Base-by-base conservation (phyloP, 192 early-diverging fungal genomes). In the Lobosporangium transversale region DNA sequence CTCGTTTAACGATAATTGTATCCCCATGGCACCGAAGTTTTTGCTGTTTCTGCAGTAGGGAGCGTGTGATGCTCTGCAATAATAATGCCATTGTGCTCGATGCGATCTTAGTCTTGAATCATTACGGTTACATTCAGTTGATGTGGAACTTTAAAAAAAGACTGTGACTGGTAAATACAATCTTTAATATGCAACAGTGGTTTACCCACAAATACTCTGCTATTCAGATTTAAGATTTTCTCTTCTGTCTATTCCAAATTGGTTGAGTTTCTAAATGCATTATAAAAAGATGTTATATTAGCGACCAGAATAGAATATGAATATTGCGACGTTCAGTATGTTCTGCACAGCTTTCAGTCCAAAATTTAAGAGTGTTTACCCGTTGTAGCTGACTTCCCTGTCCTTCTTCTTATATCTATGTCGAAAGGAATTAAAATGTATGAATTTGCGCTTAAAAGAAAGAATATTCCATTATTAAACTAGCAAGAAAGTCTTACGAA, bases 381-480 rank as follows among this genome's bases (percentile, higher is more conserved):
- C 73, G n/a, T 67, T 76, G 48, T 76, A 76, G 17, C 47, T 67
- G 5, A 58, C 37, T 31, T 76, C 73, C 8, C 33, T 42, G 27
- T 76, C 64, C 29, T 76, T 76, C 40, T 67, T 76, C 30, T 76
- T 76, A 2, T 43, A 49, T 8, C 73, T 76, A 62, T 27, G 37
- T n/a, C 11, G 15, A 44, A 2, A 58, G 23, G 15, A 21, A 20
- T 11, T 1, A 2, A 26, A 18, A 2, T n/a, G 1, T 12, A 29
- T 1, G 17, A 61, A 45, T 17, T 5, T 15, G 21, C 26, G 12
- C 10, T 18, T 30, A 23, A 31, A 31, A 7, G 33, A 20, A 0
- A 21, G 2, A 44, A 14, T 18, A 42, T 37, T 20, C 14, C 31
- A 24, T 23, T 42, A 49, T 5, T 5, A 37, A 21, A 15, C 21